These are phyloP conservation scores for Setaria viridis DNA, from an alignment of 202 grass and related monocot species.

Conservation along the genomic window DNA sequence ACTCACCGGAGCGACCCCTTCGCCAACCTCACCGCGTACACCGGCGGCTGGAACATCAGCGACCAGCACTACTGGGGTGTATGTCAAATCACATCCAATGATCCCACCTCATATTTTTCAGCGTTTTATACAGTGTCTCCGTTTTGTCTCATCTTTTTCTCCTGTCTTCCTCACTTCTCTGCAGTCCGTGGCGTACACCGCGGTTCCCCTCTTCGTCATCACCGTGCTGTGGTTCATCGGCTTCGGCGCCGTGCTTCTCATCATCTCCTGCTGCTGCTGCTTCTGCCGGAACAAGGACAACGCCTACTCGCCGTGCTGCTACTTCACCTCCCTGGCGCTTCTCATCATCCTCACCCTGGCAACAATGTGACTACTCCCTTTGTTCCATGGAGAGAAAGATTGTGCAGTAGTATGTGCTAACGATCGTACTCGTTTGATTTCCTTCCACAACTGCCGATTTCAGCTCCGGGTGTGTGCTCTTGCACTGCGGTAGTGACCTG, in stretches of 20 bases:
- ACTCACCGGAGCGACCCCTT: slow-evolving; percentile 77
- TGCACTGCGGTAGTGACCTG: slow-evolving; percentile 58
- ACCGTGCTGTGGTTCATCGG: slow-evolving; percentile 63
- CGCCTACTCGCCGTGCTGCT: slow-evolving; percentile 63
- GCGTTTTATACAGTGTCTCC: not conserved
- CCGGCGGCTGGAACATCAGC: slow-evolving; percentile 94
- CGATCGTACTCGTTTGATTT: not conserved
- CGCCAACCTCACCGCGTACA: slow-evolving; percentile 65
- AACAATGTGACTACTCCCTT: slow-evolving; percentile 54
- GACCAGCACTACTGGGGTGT: slow-evolving; percentile 87
- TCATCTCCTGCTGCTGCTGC: slow-evolving; percentile 70
- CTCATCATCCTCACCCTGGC: slow-evolving; percentile 70
- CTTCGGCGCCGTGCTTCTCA: slow-evolving; percentile 60
- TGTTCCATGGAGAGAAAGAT: not conserved
- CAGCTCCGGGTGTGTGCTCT: slow-evolving; percentile 67
- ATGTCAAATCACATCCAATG: not conserved
- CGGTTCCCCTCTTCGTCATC: slow-evolving; percentile 55
- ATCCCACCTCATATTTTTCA: not conserved
- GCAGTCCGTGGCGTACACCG: slow-evolving; percentile 84
- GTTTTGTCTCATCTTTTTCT: not conserved
- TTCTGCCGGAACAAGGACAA: slow-evolving; percentile 63
- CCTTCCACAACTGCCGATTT: not conserved
- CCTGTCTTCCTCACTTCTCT: not conserved
- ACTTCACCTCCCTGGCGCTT: slow-evolving; percentile 59
- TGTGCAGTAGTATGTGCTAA: not conserved